Evolutionary conservation across 2,329 filamentous ascomycete species (phyloP).

Genomic region (Cordyceps cicadae): DNA sequence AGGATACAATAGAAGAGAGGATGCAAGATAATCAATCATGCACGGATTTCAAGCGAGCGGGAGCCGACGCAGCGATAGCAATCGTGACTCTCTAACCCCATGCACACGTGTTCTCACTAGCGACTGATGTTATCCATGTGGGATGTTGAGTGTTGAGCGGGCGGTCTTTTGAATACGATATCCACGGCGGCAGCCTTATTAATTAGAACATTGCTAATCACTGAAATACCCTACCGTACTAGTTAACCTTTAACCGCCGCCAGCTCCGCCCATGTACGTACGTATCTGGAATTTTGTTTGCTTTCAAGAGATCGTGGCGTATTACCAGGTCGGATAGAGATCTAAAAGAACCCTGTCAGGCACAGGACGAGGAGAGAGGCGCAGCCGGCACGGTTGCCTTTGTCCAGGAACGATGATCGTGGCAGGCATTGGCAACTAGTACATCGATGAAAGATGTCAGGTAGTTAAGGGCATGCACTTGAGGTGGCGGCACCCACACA

Average conservation of each 20-base stretch:
- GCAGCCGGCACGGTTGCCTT: not conserved
- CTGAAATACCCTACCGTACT: too few species aligned
- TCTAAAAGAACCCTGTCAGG: conserved; percentile 2
- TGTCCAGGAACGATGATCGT: not conserved
- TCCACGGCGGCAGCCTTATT: not conserved
- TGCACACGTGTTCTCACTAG: too few species aligned
- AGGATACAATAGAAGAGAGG: too few species aligned
- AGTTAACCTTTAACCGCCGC: not conserved
- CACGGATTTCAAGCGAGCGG: too few species aligned
- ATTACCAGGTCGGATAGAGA: conserved; percentile 2
- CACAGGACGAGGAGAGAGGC: not conserved
- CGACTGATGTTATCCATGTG: not conserved
- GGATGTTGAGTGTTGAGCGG: not conserved
- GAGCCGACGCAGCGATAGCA: too few species aligned
- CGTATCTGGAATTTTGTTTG: not conserved
- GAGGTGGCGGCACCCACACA: not conserved
- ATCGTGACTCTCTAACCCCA: too few species aligned
- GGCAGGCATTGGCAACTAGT: not conserved
- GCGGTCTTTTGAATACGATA: not conserved
- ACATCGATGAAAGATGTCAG: not conserved
- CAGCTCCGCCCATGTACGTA: conserved; percentile 1
- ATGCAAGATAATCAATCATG: too few species aligned
- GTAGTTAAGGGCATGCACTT: not conserved
- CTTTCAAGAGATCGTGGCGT: conserved; percentile 8
- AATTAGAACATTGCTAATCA: not conserved